Conservation (phyloP, 2,329 filamentous ascomycete genomes). For the Talaromyces marneffei region DNA sequence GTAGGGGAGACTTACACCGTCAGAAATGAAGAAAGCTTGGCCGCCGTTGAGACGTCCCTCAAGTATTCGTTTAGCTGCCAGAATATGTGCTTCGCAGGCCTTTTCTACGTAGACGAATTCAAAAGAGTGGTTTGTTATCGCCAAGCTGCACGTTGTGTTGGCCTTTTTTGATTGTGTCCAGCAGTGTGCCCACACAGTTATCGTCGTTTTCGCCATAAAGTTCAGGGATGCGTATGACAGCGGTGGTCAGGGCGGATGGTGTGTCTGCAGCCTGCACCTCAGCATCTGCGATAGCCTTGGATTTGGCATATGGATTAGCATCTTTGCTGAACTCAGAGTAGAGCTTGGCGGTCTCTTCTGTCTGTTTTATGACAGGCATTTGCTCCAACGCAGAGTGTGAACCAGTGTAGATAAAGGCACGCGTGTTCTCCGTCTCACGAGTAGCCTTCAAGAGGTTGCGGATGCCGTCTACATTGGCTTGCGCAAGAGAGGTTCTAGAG, state of each 20-base stretch:
- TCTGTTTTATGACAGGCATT: slow-evolving; percentile 8
- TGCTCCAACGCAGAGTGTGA: slow-evolving; percentile 7
- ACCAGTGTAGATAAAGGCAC: slow-evolving; percentile 5
- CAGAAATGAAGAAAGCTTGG: slow-evolving; percentile 10
- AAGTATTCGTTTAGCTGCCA: slow-evolving; percentile 6
- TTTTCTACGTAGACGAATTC: slow-evolving; percentile 7
- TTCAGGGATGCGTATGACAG: slow-evolving; percentile 9
- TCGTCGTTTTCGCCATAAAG: slow-evolving; percentile 6
- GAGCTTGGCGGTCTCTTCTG: slow-evolving; percentile 7
- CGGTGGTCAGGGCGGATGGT: background rate
- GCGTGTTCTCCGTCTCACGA: background rate
- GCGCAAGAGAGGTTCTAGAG: background rate
- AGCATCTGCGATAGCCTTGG: slow-evolving; percentile 10
- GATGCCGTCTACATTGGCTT: slow-evolving; percentile 5
- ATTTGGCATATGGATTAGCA: slow-evolving; percentile 8
- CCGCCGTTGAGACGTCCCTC: background rate
- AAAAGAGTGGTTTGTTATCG: slow-evolving; percentile 8
- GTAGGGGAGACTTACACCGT: slow-evolving; percentile 9
- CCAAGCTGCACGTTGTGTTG: slow-evolving; percentile 8
- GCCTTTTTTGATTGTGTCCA: background rate
- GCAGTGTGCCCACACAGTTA: background rate
- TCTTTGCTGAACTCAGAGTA: slow-evolving; percentile 3
- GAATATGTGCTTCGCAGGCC: slow-evolving; percentile 9
- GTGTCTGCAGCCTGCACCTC: slow-evolving; percentile 6
- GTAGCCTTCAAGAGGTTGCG: slow-evolving; percentile 4